Evolutionary conservation across 768 basidiomycete species (phyloP), one percentile per base, ranked within the genome.

Genomic region (Asterophora parasitica): DNA sequence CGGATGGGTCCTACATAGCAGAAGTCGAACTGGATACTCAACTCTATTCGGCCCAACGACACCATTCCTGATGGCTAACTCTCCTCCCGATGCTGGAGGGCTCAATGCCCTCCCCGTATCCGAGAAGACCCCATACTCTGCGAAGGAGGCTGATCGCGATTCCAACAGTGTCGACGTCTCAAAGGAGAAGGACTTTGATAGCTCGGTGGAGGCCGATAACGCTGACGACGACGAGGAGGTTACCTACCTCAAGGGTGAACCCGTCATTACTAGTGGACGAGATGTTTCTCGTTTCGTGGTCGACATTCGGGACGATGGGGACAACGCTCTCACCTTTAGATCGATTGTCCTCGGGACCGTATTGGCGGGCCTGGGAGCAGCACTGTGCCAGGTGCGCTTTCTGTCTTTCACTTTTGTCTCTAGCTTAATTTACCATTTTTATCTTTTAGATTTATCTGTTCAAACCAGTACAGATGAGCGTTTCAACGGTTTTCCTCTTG

Each of bases 301-400:
- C 49, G 79, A 81, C 55, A 36, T 75, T 16, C 70, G 79, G 19
- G 82, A 83, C 60, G 80, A 82, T 54, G 76, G 71, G 10, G 81
- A 81, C 43, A 63, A 67, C 13, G 71, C 81, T 1, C 57, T 82
- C 20, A 82, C 80, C 0, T 74, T 83, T 55, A 69, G 81, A 19
- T 82, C 81, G 4, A 51, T 79, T 12, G 56, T 76, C 27, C 57
- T 82, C 13, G 81, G 79, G 3, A 81, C 81, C 0, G 48, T 77
- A 0, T 69, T 81, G 53, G 78, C 79, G 15, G 79, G 75, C 9
- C 65, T 83, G 19, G 79, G 79, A 7, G 79, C 82, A n/a, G 73
- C 78, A 6, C 63, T 83, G 34, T 67, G 65, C 46, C 78, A 83
- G 74, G 79, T 78, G 46, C 11, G 65, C 51, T 42, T 36, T 19